phyloP scores from a whole-genome alignment of 2,329 filamentous ascomycete species.

The Zalaria sp. region DNA sequence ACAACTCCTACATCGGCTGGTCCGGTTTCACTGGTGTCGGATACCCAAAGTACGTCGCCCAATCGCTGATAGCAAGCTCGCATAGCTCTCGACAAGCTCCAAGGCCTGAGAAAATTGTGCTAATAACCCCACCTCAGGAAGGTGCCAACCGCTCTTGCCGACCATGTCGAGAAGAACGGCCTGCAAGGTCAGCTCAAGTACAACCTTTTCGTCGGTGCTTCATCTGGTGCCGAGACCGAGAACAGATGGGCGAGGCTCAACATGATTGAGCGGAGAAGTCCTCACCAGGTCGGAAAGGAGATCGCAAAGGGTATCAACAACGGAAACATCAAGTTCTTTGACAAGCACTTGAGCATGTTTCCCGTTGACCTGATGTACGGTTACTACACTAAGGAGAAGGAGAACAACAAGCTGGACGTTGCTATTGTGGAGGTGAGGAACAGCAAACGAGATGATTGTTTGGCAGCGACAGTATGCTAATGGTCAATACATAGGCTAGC shows the following conservation, averaged over 20 bases:
- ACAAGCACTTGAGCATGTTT: slow-evolving; percentile 91
- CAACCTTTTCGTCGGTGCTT: slow-evolving; percentile 79
- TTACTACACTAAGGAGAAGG: slow-evolving; percentile 64
- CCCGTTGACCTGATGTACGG: slow-evolving; percentile 69
- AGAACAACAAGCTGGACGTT: slow-evolving; percentile 62
- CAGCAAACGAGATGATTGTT: neutral
- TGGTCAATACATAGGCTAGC: slow-evolving; percentile 41
- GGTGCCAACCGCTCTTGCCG: slow-evolving; percentile 69
- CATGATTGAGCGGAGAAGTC: slow-evolving; percentile 77
- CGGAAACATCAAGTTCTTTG: slow-evolving; percentile 80
- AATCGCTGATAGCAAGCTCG: slow-evolving; percentile 2
- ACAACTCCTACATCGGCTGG: slow-evolving; percentile 82
- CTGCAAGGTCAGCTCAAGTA: slow-evolving; percentile 76
- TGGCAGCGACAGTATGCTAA: neutral
- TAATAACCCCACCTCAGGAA: slow-evolving; percentile 39
- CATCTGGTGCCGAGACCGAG: slow-evolving; percentile 77
- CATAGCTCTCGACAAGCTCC: neutral
- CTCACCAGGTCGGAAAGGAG: slow-evolving; percentile 81
- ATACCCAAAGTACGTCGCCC: slow-evolving; percentile 59
- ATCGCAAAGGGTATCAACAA: slow-evolving; percentile 86
- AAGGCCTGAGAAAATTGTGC: neutral
- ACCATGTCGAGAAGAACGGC: slow-evolving; percentile 77
- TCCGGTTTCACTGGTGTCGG: slow-evolving; percentile 83
- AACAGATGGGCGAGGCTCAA: slow-evolving; percentile 80
- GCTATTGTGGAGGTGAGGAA: slow-evolving; percentile 48